Conservation (phyloP, 257 asterid species). For the Solanum peruvianum region DNA sequence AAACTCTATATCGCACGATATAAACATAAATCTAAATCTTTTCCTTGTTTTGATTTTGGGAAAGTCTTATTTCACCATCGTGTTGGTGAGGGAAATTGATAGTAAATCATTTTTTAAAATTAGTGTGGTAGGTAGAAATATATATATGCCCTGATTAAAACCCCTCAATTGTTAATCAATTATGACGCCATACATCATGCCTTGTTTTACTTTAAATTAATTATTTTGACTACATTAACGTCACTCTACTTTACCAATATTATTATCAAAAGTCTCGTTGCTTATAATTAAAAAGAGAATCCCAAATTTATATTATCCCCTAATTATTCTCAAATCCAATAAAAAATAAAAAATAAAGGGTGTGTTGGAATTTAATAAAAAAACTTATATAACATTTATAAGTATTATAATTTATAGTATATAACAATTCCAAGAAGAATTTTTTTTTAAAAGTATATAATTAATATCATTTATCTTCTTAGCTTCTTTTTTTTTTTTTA, state of each 20-base stretch:
- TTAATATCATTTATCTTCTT: not conserved
- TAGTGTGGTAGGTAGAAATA: not conserved
- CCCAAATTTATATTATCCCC: not conserved
- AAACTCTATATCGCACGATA: not conserved
- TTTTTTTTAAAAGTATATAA: too few species aligned
- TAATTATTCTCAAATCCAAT: not conserved
- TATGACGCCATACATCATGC: not conserved
- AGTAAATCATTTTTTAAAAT: not conserved
- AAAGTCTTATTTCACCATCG: not conserved
- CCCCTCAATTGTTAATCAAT: not conserved
- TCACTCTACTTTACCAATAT: not conserved
- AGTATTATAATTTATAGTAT: not conserved
- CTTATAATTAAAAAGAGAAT: not conserved
- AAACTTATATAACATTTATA: not conserved
- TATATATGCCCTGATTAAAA: not conserved
- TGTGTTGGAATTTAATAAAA: not conserved
- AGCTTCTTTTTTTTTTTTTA: too few species aligned
- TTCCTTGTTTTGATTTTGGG: not conserved
- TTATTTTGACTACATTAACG: not conserved
- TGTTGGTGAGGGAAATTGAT: not conserved
- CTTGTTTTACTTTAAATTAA: not conserved
- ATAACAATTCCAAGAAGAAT: not conserved
- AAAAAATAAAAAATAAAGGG: not conserved
- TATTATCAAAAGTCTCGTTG: not conserved
- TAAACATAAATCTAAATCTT: not conserved